Evolutionary conservation across 2,329 filamentous ascomycete species (phyloP).

Genomic region (Colletotrichum sp.): DNA sequence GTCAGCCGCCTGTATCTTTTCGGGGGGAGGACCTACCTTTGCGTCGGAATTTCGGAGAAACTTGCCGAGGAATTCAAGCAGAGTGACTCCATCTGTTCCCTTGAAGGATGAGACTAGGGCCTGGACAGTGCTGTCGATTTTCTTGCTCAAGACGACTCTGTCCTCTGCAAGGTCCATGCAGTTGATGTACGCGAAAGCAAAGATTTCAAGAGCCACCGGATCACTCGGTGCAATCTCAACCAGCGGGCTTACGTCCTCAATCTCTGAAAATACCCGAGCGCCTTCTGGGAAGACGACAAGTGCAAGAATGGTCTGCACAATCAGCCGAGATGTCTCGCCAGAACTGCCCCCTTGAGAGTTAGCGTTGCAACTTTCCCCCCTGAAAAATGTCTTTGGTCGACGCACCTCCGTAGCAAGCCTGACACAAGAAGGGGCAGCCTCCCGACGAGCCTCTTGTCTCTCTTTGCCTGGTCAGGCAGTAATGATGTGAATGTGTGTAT

Average conservation of each 20-base stretch:
- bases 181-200: slow-evolving; percentile 63
- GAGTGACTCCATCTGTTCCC: slow-evolving; percentile 63
- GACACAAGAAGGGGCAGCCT: slow-evolving; percentile 59
- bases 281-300: slow-evolving; percentile 59
- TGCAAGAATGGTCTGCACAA: slow-evolving; percentile 62
- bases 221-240: slow-evolving; percentile 62
- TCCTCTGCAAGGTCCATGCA: slow-evolving; percentile 38
- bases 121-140: slow-evolving; percentile 53
- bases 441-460: slow-evolving; percentile 51
- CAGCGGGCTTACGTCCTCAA: slow-evolving; percentile 59
- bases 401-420: slow-evolving; percentile 58
- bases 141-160: slow-evolving; percentile 32
- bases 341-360: slow-evolving; percentile 43
- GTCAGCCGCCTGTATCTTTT: slow-evolving; percentile 12
- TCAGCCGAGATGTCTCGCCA: slow-evolving; percentile 53
- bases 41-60: slow-evolving; percentile 55
- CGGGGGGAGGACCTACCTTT: slow-evolving; percentile 42
- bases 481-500: slow-evolving; percentile 66
- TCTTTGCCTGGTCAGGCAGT: slow-evolving; percentile 52
- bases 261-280: slow-evolving; percentile 48
- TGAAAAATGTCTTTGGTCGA: background rate
- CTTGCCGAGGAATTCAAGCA: slow-evolving; percentile 61
- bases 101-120: slow-evolving; percentile 58
- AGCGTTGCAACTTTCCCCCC: background rate
- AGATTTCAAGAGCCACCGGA: slow-evolving; percentile 57